Base-by-base conservation (phyloP, 768 basidiomycete genomes). In the Kwoniella newhampshirensis region DNA sequence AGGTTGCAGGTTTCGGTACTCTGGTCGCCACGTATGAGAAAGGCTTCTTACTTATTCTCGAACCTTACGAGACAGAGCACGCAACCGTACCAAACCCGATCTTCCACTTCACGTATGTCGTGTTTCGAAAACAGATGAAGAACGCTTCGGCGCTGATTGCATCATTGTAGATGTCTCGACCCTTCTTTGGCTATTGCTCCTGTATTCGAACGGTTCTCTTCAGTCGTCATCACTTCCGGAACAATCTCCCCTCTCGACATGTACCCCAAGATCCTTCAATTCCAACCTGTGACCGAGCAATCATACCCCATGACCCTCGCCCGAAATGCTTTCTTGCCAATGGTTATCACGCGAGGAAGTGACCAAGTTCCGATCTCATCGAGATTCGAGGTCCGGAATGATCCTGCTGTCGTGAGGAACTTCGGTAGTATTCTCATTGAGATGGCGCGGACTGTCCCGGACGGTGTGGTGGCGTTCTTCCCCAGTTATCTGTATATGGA, bases 401-500 rank as follows among this genome's bases (percentile, higher is more conserved):
- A 99, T 76, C 96, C 96, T 8, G 93, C 96, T 4, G 96, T 99
- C 11, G 96, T 99, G 51, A 86, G 96, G 57, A 99, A 99, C 77
- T 99, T 98, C 70, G 96, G 96, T 21, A 96, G 88, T 71, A 96
- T 99, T 77, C 84, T 99, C 36, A 85, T 98, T 61, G 96, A 99
- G 76, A 98, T 96, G 80, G 90, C 89, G 79, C 93, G 93, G 75
- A 91, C 89, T 51, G 93, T 99, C 1, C 96, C 96, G 7, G 96
- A 99, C 77, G 96, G 96, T 12, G 89, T 99, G 60, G 96, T 98
- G 18, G 93, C 92, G 3, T 99, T 99, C 82, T 99, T 99, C 78
- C 96, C 96, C 18, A 91, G 89, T 78, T 99, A 99, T 79, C 84
- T 99, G 13, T 99, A 99, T 77, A 99, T 99, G 96, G 96, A 99